A percentile compares a stretch with the other conserved stretches of the same genome.
phyloP scores from a whole-genome alignment of 2,329 filamentous ascomycete species.

The Trichoderma endophyticum region DNA sequence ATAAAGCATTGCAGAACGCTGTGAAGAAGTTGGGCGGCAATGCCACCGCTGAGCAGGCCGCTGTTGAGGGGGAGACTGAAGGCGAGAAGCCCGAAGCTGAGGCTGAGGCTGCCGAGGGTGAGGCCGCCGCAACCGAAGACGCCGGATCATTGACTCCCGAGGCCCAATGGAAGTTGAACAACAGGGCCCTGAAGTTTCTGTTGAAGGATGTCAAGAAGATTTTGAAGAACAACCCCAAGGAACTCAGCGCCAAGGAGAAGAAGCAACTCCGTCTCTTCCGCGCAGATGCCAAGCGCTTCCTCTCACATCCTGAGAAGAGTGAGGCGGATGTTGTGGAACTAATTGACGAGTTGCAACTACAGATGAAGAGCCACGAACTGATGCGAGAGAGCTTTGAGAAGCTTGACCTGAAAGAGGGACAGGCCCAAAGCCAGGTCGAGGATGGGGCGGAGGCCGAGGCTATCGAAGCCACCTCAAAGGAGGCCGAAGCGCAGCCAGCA shows the following conservation, averaged over 20 bases:
- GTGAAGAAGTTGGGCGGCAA: slow-evolving; percentile 19
- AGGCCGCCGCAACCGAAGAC: slow-evolving; percentile 23
- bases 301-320: slow-evolving; percentile 41
- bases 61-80: slow-evolving; percentile 15
- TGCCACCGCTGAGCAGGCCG: slow-evolving; percentile 19
- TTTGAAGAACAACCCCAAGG: slow-evolving; percentile 42
- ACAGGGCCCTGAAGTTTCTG: slow-evolving; percentile 28
- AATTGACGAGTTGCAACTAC: slow-evolving; percentile 31
- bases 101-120: slow-evolving; percentile 24
- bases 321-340: slow-evolving; percentile 30
- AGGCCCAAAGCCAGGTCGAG: slow-evolving; percentile 20
- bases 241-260: slow-evolving; percentile 68
- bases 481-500: slow-evolving; percentile 16
- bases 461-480: neutral
- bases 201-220: slow-evolving; percentile 34
- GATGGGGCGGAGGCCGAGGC: slow-evolving; percentile 20
- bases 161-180: slow-evolving; percentile 28
- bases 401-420: slow-evolving; percentile 24
- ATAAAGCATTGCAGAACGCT: slow-evolving; percentile 24
- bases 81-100: slow-evolving; percentile 20
- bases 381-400: slow-evolving; percentile 32
- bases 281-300: slow-evolving; percentile 59
- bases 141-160: slow-evolving; percentile 24
- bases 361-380: slow-evolving; percentile 34
- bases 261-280: slow-evolving; percentile 72